Conservation (phyloP, 2,329 filamentous ascomycete genomes). For the Neopestalotiopsis rosae region DNA sequence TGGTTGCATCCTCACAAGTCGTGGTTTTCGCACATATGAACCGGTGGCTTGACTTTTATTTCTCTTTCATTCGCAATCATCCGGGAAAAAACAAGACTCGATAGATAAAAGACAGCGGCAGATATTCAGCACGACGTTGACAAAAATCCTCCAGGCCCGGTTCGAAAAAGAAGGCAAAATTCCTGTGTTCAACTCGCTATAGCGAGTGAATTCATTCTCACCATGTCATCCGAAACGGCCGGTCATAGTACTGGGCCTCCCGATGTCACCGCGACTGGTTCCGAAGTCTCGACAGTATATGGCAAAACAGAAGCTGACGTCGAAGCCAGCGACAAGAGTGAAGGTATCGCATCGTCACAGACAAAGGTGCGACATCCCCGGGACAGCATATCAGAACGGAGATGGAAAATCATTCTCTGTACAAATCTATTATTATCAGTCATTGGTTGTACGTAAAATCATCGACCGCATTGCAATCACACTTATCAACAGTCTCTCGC, state of each 20-base stretch:
- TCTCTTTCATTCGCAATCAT: not conserved
- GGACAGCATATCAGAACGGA: not conserved
- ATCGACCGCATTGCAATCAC: too few relatives aligned
- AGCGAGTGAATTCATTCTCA: not conserved
- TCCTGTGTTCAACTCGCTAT: not conserved
- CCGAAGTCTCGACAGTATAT: conserved; percentile 1
- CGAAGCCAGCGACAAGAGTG: not conserved
- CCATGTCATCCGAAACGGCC: conserved; percentile 1
- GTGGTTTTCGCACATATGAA: not conserved
- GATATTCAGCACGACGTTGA: too few relatives aligned
- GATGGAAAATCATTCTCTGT: conserved; percentile 6
- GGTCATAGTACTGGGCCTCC: not conserved
- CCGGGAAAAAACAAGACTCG: not conserved
- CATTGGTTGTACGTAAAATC: conserved; percentile 10
- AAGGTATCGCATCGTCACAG: not conserved
- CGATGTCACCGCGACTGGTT: not conserved
- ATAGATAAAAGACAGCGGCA: too few relatives aligned
- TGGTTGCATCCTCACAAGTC: not conserved
- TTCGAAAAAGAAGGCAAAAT: too few relatives aligned
- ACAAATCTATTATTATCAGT: conserved; percentile 6
- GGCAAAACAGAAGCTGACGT: not conserved
- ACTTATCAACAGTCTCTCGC: too few relatives aligned
- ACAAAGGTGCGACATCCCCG: not conserved
- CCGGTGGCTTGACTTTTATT: not conserved
- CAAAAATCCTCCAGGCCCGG: too few relatives aligned